Percentiles rank a stretch among this genome's conserved stretches.
phyloP scores from a whole-genome alignment of 495 filamentous ascomycete genomes.

The Lichenothelia convexa region DNA sequence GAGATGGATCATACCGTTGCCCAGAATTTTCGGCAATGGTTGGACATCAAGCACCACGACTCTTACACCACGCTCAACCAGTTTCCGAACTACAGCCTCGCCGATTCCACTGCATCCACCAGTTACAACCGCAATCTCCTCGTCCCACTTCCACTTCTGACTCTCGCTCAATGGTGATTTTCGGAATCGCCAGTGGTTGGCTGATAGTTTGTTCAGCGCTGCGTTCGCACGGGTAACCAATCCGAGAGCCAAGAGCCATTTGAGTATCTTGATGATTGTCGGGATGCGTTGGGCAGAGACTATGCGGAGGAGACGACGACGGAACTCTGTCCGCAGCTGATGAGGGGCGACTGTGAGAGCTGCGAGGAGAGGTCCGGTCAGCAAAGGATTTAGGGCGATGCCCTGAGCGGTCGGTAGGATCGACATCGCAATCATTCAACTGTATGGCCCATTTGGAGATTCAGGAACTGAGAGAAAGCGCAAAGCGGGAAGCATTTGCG shows the following conservation, averaged over 20 bases:
- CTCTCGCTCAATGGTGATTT: too few species aligned
- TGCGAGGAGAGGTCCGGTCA: conserved; percentile 8
- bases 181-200: conserved; percentile 32
- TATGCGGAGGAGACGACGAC: conserved; percentile 2
- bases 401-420: too few species aligned
- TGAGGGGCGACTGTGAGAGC: conserved; percentile 7
- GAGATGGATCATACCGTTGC: too few species aligned
- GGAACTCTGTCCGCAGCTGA: too few species aligned
- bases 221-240: conserved; percentile 26
- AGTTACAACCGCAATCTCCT: conserved; percentile 53
- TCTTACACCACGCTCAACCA: conserved; percentile 39
- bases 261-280: background rate
- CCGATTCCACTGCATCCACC: conserved; percentile 57
- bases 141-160: conserved; percentile 32
- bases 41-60: conserved; percentile 51
- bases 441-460: too few species aligned
- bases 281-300: background rate
- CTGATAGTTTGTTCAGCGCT: conserved; percentile 22
- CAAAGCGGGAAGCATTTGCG: too few species aligned
- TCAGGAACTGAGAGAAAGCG: too few species aligned
- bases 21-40: too few species aligned
- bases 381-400: conserved; percentile 5
- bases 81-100: conserved; percentile 35
- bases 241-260: conserved; percentile 19
- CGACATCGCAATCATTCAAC: too few species aligned